These are phyloP conservation scores for Penicillium egyptiacum DNA, from an alignment of 495 filamentous ascomycete genomes.

Conservation along the genomic window DNA sequence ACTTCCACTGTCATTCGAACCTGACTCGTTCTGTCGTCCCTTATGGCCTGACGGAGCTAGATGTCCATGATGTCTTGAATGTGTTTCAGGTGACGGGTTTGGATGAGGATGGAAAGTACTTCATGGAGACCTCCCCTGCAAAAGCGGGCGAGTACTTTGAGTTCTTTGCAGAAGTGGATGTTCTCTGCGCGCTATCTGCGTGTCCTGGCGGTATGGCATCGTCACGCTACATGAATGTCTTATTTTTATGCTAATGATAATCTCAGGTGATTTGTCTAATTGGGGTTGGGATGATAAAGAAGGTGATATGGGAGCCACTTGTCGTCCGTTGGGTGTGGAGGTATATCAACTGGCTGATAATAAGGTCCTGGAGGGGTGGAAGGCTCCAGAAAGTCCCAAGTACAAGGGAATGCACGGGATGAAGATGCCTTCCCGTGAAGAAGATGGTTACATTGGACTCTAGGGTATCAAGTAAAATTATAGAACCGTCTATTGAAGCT, in stretches of 20 bases:
- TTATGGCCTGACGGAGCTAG: conserved; percentile 65
- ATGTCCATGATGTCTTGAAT: conserved; percentile 81
- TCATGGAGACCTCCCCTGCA: conserved; percentile 74
- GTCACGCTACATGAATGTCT: neutral
- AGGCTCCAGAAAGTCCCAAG: conserved; percentile 50
- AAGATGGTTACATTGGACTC: conserved; percentile 36
- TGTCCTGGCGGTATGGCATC: conserved; percentile 50
- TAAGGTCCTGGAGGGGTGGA: conserved; percentile 58
- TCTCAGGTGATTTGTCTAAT: conserved; percentile 66
- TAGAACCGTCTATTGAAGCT: neutral
- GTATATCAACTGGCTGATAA: conserved; percentile 61
- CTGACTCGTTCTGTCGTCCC: conserved; percentile 68
- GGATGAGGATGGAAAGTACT: conserved; percentile 69
- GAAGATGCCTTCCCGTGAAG: conserved; percentile 40
- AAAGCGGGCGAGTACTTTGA: conserved; percentile 66
- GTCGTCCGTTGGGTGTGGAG: conserved; percentile 69
- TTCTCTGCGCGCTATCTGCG: conserved; percentile 70
- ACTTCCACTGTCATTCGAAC: conserved; percentile 83
- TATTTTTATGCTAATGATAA: conserved; percentile 29
- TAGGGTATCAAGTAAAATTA: conserved; percentile 17
- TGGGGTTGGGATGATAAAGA: conserved; percentile 74
- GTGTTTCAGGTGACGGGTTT: conserved; percentile 79
- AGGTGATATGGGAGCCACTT: conserved; percentile 67
- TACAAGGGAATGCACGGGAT: conserved; percentile 73
- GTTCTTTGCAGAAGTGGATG: conserved; percentile 74